Base-by-base conservation (phyloP, 1,284 basidiomycete genomes). In the Quambalaria eucalypti region DNA sequence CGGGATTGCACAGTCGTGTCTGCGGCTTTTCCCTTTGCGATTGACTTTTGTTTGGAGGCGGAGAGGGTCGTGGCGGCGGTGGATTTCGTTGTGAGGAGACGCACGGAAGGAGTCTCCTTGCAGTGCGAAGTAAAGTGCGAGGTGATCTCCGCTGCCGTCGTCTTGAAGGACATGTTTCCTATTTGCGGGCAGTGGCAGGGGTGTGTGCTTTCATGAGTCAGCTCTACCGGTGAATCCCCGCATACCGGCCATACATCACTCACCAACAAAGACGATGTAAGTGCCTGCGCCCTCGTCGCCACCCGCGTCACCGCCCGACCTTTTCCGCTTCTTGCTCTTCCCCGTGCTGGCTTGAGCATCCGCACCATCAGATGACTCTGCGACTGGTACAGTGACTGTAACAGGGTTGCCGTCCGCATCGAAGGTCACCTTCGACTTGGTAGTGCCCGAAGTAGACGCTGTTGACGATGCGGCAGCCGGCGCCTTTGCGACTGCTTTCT, bases 131-230 rank as follows among this genome's bases (percentile, higher is more conserved):
- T 59, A 28, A 75, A 66, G 40, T 75, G 73, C 29, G 65, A 62
- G 14, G 70, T 59, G 39, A 75, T 63, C 56, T 63, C 44, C 7
- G 64, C 62, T 2, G 62, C 23, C 9, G 71, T 73, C 21, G 66
- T 61, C 29, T 62, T 64, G 58, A 68, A 75, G 0, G 73, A 59
- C 73, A 75, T 75, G 64, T 75, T 75, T 33, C 73, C 65, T 60
- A 47, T 7, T 28, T 12, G 40, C 28, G n/a, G n/a, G 49, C 10
- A 50, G 28, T 14, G 29, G 23, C n/a, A 9, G 2, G 26, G 30
- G 4, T 6, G 10, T 36, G 8, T 23, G n/a, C 19, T 14, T 8
- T 48, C 5, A 14, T 48, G 25, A 14, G 23, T 29, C 46, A 26
- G 46, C 46, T 7, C n/a, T 19, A 16, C 46, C 46, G 16, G 4